Base-by-base conservation (phyloP, 2,329 filamentous ascomycete genomes). In the Aphanoascus verrucosus region DNA sequence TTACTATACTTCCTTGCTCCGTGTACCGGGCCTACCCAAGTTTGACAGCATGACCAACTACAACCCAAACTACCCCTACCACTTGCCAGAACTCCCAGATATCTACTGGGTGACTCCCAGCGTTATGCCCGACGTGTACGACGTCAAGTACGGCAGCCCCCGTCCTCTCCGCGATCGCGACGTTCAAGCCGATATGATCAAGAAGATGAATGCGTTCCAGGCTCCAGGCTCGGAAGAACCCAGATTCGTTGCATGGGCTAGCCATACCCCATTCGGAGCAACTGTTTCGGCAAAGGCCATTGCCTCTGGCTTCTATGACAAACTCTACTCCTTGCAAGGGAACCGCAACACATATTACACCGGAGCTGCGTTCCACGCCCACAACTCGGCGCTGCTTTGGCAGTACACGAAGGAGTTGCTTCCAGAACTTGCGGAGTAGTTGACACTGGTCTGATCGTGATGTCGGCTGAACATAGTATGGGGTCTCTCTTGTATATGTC, bases 341-440 rank as follows among this genome's bases (percentile, higher is more conserved):
- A 57, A 65, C 4, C 62, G 64, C 17, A 65, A 66, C 6, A 74
- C 70, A 0, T 74, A 62, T 61, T 74, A 67, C 56, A 72, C 70
- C 0, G 72, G 72, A 3, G 68, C 66, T 12, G 69, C 71, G 11
- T 72, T 60, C 32, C 19, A 52, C 23, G 41, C 52, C 5, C 54
- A 55, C 15, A 47, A 56, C 20, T 53, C 55, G 37, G 41, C 35
- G 3, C n/a, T 55, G 2, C 19, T 61, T 20, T 60, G 57, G 59
- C 40, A 56, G 19, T 61, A 55, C 37, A 61, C 58, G 15, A 38
- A 57, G 14, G 35, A 40, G 12, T n/a, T 56, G 38, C 2, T 56
- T 11, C 46, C 35, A 11, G 47, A 28, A 17, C 31, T 55, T 8
- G 19, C 6, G 17, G 38, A 35, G 12, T 51, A 44, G n/a, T 1